These are phyloP conservation scores for Epithemia pelagica DNA, from an alignment of 108 stramenopile genomes.

Conservation along the genomic window DNA sequence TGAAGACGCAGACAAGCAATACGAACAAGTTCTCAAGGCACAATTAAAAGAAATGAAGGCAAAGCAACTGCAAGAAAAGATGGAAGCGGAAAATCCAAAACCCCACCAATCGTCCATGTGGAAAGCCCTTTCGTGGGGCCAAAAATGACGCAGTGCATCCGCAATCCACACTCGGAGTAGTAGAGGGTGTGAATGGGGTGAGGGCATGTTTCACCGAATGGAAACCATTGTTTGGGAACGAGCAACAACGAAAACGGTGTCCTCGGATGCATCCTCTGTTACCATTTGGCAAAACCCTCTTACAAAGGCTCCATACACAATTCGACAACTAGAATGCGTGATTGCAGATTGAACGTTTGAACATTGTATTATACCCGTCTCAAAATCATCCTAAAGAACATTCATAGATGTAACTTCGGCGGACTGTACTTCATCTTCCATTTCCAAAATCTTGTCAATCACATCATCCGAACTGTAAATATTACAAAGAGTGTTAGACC, in stretches of 20 bases:
- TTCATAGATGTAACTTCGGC: slow-evolving; percentile 47
- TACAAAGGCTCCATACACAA: too few species aligned
- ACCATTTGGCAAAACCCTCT: too few species aligned
- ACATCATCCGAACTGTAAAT: slow-evolving; percentile 47
- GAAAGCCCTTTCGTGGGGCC: not conserved
- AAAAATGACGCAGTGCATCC: too few species aligned
- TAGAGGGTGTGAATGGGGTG: too few species aligned
- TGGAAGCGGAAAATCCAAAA: not conserved
- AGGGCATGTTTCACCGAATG: too few species aligned
- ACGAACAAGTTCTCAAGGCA: not conserved
- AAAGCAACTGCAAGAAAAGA: not conserved
- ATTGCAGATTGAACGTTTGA: not conserved
- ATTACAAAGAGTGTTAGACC: too few species aligned
- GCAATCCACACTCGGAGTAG: too few species aligned
- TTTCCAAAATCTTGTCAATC: slow-evolving; percentile 32
- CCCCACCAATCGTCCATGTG: not conserved
- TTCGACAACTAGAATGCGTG: too few species aligned
- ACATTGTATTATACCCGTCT: not conserved
- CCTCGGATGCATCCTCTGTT: too few species aligned
- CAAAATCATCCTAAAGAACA: slow-evolving; percentile 28
- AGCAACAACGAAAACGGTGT: too few species aligned
- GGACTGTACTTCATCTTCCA: slow-evolving; percentile 51
- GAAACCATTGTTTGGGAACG: too few species aligned
- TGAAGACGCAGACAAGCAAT: slow-evolving; percentile 22
- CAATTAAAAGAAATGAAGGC: slow-evolving; percentile 1